phyloP scores from a whole-genome alignment of 345 rosid genomes.

The Eucalyptus marginata region DNA sequence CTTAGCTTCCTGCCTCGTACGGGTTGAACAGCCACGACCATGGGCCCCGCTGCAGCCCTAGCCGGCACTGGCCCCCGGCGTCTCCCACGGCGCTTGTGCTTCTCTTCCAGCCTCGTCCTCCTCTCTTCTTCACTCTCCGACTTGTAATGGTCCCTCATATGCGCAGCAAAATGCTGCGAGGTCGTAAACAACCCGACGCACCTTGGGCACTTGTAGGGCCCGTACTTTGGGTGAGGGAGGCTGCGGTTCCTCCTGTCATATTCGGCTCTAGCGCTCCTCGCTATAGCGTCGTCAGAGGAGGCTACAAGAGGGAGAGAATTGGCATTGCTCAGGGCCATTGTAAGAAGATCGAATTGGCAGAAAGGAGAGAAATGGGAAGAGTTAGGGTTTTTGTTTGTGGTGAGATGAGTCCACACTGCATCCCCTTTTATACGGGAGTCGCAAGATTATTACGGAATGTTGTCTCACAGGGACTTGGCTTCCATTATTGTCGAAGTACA shows the following conservation, averaged over 20 bases:
- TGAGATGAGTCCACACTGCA: background rate
- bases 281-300: background rate
- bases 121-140: constrained; percentile 3
- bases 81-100: background rate
- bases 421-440: background rate
- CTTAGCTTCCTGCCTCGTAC: background rate
- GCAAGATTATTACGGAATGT: background rate
- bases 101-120: constrained; percentile 2
- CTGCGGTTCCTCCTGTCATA: constrained; percentile 15
- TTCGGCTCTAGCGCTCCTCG: background rate
- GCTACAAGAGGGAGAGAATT: background rate
- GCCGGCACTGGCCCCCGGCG: background rate
- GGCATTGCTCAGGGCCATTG: background rate
- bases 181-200: background rate
- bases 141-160: constrained; percentile 4
- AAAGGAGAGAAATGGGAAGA: background rate
- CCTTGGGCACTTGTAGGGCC: constrained; percentile 16
- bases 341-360: background rate
- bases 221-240: constrained; percentile 5
- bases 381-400: background rate
- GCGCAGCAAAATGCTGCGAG: constrained; percentile 15
- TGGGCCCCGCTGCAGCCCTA: background rate
- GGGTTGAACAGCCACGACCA: background rate
- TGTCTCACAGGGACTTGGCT: background rate
- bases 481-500: background rate